Base-by-base conservation (phyloP, 768 basidiomycete genomes). In the Leccinum truebloodii region DNA sequence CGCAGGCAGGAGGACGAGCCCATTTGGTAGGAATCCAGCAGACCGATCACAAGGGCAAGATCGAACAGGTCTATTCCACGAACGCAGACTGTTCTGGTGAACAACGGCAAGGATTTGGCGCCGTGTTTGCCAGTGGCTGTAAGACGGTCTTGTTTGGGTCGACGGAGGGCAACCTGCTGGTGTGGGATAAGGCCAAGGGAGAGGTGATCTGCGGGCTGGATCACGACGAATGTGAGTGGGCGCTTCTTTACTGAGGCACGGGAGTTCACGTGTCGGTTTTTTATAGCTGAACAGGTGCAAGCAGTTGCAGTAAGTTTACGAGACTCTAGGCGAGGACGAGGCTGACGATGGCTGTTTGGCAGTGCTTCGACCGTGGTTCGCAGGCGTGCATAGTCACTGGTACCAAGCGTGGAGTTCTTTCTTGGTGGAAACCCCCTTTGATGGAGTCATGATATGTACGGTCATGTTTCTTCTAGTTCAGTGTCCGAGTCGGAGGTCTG, bases 181-280 rank as follows among this genome's bases (percentile, higher is more conserved):
- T 85, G 34, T 89, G 88, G 87, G 85, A 89, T 65, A 80, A 76
- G 68, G 76, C 76, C 68, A 83, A 79, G 58, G 82, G 79, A 12
- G 74, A 73, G 3, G 71, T 87, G 26, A 77, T 86, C 14, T 85
- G 83, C 70, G 87, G 83, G 32, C 68, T 89, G 64, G 83, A 86
- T 63, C 85, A 88, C 64, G 79, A 79, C 14, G 82, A 86, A 63
- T 81, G 86, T 87, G 68, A 65, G 80, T 67, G 30, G 49, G 14
- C 14, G 14, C 50, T 48, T 7, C 28, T 49, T 50, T n/a, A 10
- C 8, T 9, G 41, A 32, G 6, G 13, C 51, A 48, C 39, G 30
- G 34, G 41, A 39, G 28, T 56, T 73, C 52, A 70, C 34, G 34
- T 18, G 55, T 20, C 34, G 9, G 39, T 50, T 10, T 26, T 48